Conservation (phyloP, 805 yeast genomes). For the Naumovozyma baii region DNA sequence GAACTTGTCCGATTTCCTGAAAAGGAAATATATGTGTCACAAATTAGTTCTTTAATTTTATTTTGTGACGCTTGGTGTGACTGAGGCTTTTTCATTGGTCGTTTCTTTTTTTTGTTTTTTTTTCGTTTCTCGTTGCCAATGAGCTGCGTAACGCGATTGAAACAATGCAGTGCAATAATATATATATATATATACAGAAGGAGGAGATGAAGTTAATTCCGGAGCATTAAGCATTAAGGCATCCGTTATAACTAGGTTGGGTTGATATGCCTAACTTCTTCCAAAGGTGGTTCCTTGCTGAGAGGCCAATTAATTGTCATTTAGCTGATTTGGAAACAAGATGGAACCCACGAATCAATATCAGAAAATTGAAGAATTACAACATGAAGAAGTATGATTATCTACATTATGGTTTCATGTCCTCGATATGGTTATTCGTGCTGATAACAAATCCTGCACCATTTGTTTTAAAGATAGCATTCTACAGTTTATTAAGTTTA, state of each 20-base stretch:
- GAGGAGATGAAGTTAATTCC: too few relatives aligned
- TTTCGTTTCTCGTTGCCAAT: too few relatives aligned
- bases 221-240: too few relatives aligned
- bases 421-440: conserved; percentile 47
- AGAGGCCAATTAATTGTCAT: conserved; percentile 40
- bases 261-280: too few relatives aligned
- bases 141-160: too few relatives aligned
- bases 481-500: conserved; percentile 33
- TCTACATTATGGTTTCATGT: conserved; percentile 41
- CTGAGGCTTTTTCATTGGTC: background rate
- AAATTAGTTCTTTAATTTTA: too few relatives aligned
- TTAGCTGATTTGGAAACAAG: conserved; percentile 38
- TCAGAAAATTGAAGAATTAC: conserved; percentile 36
- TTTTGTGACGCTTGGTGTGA: background rate
- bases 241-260: too few relatives aligned
- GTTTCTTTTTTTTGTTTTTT: background rate
- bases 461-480: conserved; percentile 30
- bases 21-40: too few relatives aligned
- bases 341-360: conserved; percentile 35
- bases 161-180: too few relatives aligned
- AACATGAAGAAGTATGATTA: conserved; percentile 41
- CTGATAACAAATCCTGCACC: conserved; percentile 49
- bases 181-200: too few relatives aligned
- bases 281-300: conserved; percentile 41
- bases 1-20: too few relatives aligned